Percentiles rank a stretch among this genome's conserved stretches.
Evolutionary conservation across 495 filamentous ascomycete genomes (phyloP).

Genomic region (Aspergillus biplanus): DNA sequence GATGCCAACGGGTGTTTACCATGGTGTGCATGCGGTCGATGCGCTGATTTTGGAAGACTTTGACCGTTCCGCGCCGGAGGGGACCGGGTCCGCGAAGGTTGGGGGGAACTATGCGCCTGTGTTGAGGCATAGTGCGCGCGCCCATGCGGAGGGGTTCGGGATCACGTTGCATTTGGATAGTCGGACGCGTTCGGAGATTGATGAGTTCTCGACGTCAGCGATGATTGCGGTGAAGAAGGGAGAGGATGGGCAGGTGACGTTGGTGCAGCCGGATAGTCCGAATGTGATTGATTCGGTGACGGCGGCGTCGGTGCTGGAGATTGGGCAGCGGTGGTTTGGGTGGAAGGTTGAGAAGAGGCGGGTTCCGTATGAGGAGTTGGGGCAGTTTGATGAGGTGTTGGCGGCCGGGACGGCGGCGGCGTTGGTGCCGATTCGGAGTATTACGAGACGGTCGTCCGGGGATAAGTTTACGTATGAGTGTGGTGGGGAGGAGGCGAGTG

Average conservation of each 20-base stretch:
- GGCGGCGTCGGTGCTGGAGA: conserved; percentile 67
- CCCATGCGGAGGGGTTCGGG: conserved; percentile 70
- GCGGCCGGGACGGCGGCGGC: conserved; percentile 93
- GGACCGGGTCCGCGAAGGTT: conserved; percentile 58
- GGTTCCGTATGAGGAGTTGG: conserved; percentile 81
- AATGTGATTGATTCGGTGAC: conserved; percentile 86
- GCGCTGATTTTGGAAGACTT: conserved; percentile 74
- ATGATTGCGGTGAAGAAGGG: conserved; percentile 74
- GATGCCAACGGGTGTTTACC: conserved; percentile 86
- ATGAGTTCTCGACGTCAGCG: conserved; percentile 88
- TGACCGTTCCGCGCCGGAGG: conserved; percentile 58
- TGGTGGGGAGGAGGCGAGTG: conserved; percentile 65
- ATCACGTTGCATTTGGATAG: conserved; percentile 91
- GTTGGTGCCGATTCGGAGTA: conserved; percentile 86
- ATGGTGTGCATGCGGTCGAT: conserved; percentile 79
- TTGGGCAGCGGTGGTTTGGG: conserved; percentile 64
- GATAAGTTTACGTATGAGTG: conserved; percentile 71
- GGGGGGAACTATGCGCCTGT: conserved; percentile 72
- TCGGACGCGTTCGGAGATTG: conserved; percentile 73
- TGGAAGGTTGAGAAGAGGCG: conserved; percentile 66
- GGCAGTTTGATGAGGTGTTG: conserved; percentile 79
- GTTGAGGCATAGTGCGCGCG: conserved; percentile 75
- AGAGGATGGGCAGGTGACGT: conserved; percentile 58
- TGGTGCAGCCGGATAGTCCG: conserved; percentile 79
- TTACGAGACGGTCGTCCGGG: conserved; percentile 67